Evolutionary conservation across 108 stramenopile genomes (phyloP).

Genomic region (Conticribra guillardii): DNA sequence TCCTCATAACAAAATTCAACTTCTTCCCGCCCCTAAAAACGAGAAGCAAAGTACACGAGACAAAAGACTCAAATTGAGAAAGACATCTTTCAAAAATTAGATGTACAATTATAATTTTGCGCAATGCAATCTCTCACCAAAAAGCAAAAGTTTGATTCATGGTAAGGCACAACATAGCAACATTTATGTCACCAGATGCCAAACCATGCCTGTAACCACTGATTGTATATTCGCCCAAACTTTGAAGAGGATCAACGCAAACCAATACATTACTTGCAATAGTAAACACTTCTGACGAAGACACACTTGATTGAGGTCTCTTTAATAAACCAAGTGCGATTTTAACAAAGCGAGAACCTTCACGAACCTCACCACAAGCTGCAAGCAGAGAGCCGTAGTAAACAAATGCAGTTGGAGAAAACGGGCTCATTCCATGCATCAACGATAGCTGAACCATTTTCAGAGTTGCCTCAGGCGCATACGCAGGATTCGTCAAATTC

Average conservation of each 20-base stretch:
- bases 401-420: neutral
- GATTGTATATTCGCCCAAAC: neutral
- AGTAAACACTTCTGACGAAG: neutral
- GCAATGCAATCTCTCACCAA: no score
- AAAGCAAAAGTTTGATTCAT: no score
- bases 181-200: slow-evolving; percentile 12
- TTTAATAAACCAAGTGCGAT: neutral
- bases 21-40: no score
- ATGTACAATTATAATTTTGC: no score
- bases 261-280: neutral
- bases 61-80: no score
- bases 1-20: no score
- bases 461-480: neutral
- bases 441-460: slow-evolving; percentile 9
- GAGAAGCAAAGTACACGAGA: no score
- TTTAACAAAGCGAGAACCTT: slow-evolving; percentile 4
- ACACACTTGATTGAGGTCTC: neutral
- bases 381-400: slow-evolving; percentile 1
- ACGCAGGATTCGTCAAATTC: neutral
- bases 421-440: neutral
- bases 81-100: no score
- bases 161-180: no score
- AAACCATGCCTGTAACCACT: neutral
- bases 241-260: slow-evolving; percentile 16
- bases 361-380: neutral